phyloP scores from a whole-genome alignment of 2,329 filamentous ascomycete species.

The Aaosphaeria pasadenensis region DNA sequence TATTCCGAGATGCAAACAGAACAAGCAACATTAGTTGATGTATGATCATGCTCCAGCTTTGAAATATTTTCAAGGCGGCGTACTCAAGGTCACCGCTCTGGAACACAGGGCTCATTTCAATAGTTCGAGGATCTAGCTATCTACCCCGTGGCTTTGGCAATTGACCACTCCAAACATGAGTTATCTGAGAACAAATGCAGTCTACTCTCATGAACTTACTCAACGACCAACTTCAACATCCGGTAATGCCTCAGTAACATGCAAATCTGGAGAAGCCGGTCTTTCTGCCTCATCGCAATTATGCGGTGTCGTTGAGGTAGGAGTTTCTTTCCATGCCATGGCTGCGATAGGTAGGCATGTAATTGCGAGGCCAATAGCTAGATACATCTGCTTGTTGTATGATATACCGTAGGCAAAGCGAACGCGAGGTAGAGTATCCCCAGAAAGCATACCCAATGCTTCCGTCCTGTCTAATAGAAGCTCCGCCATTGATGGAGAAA shows the following conservation, averaged over 20 bases:
- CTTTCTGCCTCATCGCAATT: not conserved
- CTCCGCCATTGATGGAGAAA: not conserved
- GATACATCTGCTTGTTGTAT: slow-evolving; percentile 8
- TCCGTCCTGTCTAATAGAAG: slow-evolving; percentile 5
- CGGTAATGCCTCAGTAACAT: not conserved
- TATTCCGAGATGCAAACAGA: too few relatives aligned
- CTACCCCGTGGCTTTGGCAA: not conserved
- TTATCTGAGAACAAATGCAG: not conserved
- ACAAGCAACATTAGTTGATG: too few relatives aligned
- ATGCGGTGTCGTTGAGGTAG: not conserved
- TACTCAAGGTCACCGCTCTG: not conserved
- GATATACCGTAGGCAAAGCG: slow-evolving; percentile 1
- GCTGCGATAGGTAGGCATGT: slow-evolving; percentile 2
- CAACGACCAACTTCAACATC: not conserved
- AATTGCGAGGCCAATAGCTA: slow-evolving; percentile 6
- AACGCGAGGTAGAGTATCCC: not conserved
- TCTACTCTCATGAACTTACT: not conserved
- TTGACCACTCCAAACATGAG: not conserved
- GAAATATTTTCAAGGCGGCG: not conserved
- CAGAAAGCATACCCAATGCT: not conserved
- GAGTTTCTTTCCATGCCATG: slow-evolving; percentile 3
- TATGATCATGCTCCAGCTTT: not conserved
- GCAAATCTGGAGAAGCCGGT: not conserved
- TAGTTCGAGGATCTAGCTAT: not conserved
- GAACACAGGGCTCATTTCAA: not conserved